These are phyloP conservation scores for Rhynchospora pubera DNA, from an alignment of 176 grass and related monocot species.

Conservation along the genomic window DNA sequence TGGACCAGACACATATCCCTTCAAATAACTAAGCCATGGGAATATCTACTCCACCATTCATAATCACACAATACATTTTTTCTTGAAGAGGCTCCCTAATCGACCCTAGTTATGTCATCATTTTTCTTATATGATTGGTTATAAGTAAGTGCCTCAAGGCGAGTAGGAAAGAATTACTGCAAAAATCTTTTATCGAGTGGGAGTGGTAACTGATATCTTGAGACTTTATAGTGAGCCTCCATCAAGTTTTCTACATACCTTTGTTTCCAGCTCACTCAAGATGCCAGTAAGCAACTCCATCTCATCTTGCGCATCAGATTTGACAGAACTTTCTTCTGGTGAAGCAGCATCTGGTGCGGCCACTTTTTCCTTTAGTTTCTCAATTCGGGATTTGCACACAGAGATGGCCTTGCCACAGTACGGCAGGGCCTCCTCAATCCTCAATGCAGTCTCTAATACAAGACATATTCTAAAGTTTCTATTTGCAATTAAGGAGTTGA, in stretches of 20 bases:
- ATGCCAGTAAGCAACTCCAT: slow-evolving; percentile 63
- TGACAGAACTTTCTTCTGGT: slow-evolving; percentile 36
- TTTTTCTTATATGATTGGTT: background rate
- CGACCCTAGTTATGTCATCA: background rate
- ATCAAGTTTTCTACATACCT: slow-evolving; percentile 41
- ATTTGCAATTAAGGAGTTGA: slow-evolving; percentile 14
- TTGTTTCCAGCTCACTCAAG: slow-evolving; percentile 86
- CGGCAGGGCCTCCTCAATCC: slow-evolving; percentile 59
- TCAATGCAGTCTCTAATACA: slow-evolving; percentile 54
- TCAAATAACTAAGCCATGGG: background rate
- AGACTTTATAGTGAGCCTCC: background rate
- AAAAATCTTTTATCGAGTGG: background rate
- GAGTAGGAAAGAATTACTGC: background rate
- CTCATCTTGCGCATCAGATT: slow-evolving; percentile 45
- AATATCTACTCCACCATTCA: background rate
- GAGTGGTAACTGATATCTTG: background rate
- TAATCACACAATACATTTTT: background rate
- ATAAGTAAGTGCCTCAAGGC: background rate
- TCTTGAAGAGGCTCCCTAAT: background rate
- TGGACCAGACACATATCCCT: background rate
- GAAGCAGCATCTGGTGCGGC: slow-evolving; percentile 22
- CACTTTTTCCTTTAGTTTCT: slow-evolving; percentile 43
- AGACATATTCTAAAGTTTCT: slow-evolving; percentile 94
- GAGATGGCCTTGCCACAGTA: slow-evolving; percentile 78
- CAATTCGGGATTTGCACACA: slow-evolving; percentile 68